These are phyloP conservation scores for Colletotrichum sp. DNA, from an alignment of 2,329 filamentous ascomycete genomes.

Conservation along the genomic window DNA sequence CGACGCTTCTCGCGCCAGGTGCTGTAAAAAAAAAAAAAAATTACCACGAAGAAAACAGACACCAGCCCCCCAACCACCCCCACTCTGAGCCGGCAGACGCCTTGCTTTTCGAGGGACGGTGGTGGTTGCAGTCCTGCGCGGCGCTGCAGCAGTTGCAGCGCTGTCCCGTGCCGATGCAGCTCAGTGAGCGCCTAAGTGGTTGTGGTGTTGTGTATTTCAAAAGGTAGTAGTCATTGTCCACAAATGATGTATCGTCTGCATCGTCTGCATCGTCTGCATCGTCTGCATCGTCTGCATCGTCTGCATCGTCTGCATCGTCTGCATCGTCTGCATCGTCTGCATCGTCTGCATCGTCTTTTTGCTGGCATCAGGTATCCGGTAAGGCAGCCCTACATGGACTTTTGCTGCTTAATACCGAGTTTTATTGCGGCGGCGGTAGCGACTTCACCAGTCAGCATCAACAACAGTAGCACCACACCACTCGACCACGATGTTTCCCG, in stretches of 20 bases:
- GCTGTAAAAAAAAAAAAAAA: neutral
- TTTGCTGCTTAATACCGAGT: neutral
- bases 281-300: neutral
- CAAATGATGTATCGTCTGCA: neutral
- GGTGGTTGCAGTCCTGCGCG: neutral
- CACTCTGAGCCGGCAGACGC: constrained; percentile 3
- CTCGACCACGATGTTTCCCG: neutral
- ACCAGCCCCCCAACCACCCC: neutral
- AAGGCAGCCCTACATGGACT: constrained; percentile 7
- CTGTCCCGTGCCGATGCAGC: neutral
- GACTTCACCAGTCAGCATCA: neutral
- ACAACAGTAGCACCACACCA: neutral
- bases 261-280: neutral
- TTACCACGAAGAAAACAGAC: neutral
- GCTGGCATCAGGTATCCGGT: neutral
- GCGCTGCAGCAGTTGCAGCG: neutral
- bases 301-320: neutral
- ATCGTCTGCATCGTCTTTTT: neutral
- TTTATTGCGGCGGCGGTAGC: neutral
- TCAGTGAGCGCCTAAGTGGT: neutral
- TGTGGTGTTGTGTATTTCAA: neutral
- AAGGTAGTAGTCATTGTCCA: neutral
- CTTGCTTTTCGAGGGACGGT: neutral
- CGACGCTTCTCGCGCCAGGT: constrained; percentile 19
- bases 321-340: neutral